Base-by-base conservation (phyloP, 192 early-diverging fungal species). In the Pilobolus umbonatus region DNA sequence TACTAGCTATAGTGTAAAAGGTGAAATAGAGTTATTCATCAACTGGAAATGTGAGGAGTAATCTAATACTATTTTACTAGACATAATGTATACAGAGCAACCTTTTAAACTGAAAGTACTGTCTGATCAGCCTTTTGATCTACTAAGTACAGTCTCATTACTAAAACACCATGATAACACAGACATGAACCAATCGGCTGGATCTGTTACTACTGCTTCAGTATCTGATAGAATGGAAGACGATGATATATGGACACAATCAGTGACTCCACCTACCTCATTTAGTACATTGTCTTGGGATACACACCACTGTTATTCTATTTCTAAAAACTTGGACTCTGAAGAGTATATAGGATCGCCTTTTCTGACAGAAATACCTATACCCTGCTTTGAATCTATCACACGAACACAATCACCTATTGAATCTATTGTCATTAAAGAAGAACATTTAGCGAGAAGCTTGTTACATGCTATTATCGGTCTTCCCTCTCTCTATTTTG, bases 381-480 rank as follows among this genome's bases (percentile, higher is more conserved):
- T 4, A 26, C n/a, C 32, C n/a, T 17, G 31, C 4, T 35, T 30
- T 34, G 57, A 59, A 7, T 34, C 57, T 4, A 34, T 47, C 19
- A 38, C 48, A 21, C 25, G 11, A 28, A 28, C 55, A 17, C n/a
- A 11, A 30, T 17, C 28, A 2, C 32, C 24, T n/a, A n/a, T n/a
- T n/a, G n/a, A n/a, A n/a, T n/a, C n/a, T n/a, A 42, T 31, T 43
- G 26, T 29, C 5, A 19, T 56, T 28, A 26, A 40, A 21, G 38
- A 56, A 43, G 26, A 35, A 2, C 44, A 46, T 24, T n/a, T 59
- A 8, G 57, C 48, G 21, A 59, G 48, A 19, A 32, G 55, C 15
- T 44, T 55, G 15, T 6, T 64, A 24, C 25, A 56, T 11, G 51
- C 55, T 14, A 36, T 64, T 17, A 40, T 42, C n/a, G 62, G 62